Base-by-base conservation (phyloP, 306 rosid species). In the Citrullus amarus region DNA sequence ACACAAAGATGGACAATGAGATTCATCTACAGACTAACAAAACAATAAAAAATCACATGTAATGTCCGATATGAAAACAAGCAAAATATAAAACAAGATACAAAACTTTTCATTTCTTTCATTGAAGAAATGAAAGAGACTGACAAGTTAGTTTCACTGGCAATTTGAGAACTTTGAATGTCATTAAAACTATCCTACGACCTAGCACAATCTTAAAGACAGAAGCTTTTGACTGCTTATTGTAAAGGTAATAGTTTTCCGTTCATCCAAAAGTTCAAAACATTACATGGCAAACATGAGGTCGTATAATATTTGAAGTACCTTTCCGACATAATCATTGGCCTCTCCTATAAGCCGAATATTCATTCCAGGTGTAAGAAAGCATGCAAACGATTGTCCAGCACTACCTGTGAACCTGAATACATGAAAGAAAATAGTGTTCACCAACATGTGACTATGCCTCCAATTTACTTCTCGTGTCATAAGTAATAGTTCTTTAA, bases 281-380 rank as follows among this genome's bases (percentile, higher is more conserved):
- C 11, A 56, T 34, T 18, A 43, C 18, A 44, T 43, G 57, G 8
- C 53, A 70, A 48, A 46, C n/a, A 43, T 44, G 51, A 4, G 60
- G 58, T 14, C 14, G 5, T 28, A 46, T 6, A 78, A 80, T 71
- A 75, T 41, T 75, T 80, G 61, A 70, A 61, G 77, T 89, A 95
- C 98, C 97, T 95, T 95, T 77, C 98, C 98, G 50, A 95, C 98
- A 81, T 92, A 95, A 87, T 95, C 98, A 84, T 95, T 95, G 69
- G 98, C 92, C 84, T 95, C 98, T 85, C 97, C 98, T 39, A 95
- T 83, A 54, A 95, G 89, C 81, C 92, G 96, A 84, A 95, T 88
- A 83, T 91, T 91, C 98, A 95, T 95, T 84, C 98, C 97, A 81
- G 98, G 98, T 14, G 97, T 95, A 88, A 95, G 86, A 86, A 95